Percentiles rank a stretch among this genome's conserved stretches.
These are phyloP conservation scores for Debaryomyces sp. DNA, from an alignment of 1,139 yeast species.

Conservation along the genomic window DNA sequence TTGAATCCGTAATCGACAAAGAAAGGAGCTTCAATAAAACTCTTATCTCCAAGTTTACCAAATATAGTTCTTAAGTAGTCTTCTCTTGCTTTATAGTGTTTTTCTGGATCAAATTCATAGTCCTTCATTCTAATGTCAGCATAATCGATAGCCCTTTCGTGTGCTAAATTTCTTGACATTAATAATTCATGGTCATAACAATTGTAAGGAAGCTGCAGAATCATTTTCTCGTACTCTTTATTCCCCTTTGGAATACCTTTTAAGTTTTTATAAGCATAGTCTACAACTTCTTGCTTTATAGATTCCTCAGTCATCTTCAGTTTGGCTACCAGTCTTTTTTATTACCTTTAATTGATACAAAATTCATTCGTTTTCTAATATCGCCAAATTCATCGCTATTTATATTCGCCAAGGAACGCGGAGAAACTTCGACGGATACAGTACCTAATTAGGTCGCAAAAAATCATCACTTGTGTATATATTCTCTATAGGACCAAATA, in stretches of 20 bases:
- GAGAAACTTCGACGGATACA: not conserved
- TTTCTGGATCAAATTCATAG: slow-evolving; percentile 28
- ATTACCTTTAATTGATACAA: not conserved
- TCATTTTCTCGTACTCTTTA: slow-evolving; percentile 37
- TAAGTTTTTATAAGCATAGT: slow-evolving; percentile 44
- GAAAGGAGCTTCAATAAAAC: slow-evolving; percentile 56
- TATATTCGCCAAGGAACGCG: not conserved
- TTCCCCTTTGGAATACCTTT: slow-evolving; percentile 44
- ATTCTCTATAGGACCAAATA: no score
- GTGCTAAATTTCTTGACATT: slow-evolving; percentile 22
- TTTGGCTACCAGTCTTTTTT: not conserved
- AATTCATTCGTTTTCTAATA: not conserved
- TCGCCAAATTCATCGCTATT: not conserved
- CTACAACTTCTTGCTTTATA: slow-evolving; percentile 39
- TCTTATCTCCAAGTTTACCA: slow-evolving; percentile 44
- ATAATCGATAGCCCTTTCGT: slow-evolving; percentile 37
- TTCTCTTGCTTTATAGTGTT: slow-evolving; percentile 34
- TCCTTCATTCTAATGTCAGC: slow-evolving; percentile 42
- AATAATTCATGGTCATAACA: slow-evolving; percentile 21
- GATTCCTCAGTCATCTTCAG: slow-evolving; percentile 13
- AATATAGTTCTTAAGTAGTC: slow-evolving; percentile 41
- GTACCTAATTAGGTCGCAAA: not conserved
- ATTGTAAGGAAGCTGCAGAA: slow-evolving; percentile 27
- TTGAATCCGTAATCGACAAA: slow-evolving; percentile 63
- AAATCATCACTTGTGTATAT: no score